Base-by-base conservation (phyloP, 495 filamentous ascomycete species). In the Staphylotrichum tortipilum region DNA sequence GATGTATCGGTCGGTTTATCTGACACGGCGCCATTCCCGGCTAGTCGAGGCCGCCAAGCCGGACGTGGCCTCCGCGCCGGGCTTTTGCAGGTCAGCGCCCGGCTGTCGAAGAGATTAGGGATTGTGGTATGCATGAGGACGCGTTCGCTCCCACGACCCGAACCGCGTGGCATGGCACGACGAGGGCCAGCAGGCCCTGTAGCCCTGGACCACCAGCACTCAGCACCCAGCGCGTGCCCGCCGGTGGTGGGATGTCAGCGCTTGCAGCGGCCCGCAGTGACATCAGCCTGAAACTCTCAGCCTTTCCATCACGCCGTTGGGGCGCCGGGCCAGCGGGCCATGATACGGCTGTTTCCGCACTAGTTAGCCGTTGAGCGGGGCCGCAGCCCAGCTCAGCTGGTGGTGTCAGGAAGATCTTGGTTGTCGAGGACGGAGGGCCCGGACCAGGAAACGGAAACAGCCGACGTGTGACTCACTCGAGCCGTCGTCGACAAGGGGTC, bases 31-130 rank as follows among this genome's bases (percentile, higher is more conserved):
- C 30, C 21, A 31, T 19, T 12, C 30, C 47, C 24, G 31, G 38
- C 47, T 43, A 26, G 19, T 43, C 22, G 30, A 21, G 22, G 6
- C 11, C 30, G 47, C 29, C 47, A 50, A 42, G 38, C 21, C 38
- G 40, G 36, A 23, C 7, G 18, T 23, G 17, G 21, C 29, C 38
- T 36, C 47, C 47, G 38, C 31, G 26, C 19, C 23, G 47, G 37
- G 6, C 34, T 7, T 50, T 7, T 7, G 14, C 7, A 9, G 15
- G 38, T 24, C 28, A 15, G 35, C 23, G 33, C 12, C 15, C 17
- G 17, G 11, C 33, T 44, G 41, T 7, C 22, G 28, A 38, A 14
- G 49, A 51, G 18, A 51, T 51, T 51, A 51, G 41, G 49, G 49
- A 51, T 38, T 31, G 49, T n/a, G 24, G 4, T 4, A 35, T 38